phyloP scores from a whole-genome alignment of 2,329 filamentous ascomycete genomes.

The Nemania sp. region DNA sequence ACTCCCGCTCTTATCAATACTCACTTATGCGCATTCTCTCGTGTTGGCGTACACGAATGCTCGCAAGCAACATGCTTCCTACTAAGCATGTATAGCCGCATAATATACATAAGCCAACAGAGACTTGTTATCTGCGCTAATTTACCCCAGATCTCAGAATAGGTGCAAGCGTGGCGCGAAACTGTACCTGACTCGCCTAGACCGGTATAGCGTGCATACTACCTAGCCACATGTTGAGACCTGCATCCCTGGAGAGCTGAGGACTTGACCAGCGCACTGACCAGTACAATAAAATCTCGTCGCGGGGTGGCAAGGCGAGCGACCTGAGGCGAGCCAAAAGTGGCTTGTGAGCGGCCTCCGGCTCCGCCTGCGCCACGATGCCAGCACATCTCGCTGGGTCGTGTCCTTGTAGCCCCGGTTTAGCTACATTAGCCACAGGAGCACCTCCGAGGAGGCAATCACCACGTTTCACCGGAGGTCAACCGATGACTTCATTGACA shows the following conservation, averaged over 20 bases:
- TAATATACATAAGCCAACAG: too few relatives aligned
- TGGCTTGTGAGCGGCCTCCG: conserved; percentile 27
- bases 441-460: conserved; percentile 10
- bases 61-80: too few relatives aligned
- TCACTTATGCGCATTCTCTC: too few relatives aligned
- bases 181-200: too few relatives aligned
- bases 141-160: too few relatives aligned
- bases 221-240: not conserved
- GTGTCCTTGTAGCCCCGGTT: conserved; percentile 6
- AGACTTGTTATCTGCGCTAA: too few relatives aligned
- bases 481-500: conserved; percentile 23
- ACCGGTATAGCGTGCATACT: too few relatives aligned
- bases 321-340: conserved; percentile 16
- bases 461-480: conserved; percentile 10
- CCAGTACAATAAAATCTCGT: conserved; percentile 4
- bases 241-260: conserved; percentile 26
- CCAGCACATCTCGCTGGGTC: conserved; percentile 3
- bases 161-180: too few relatives aligned
- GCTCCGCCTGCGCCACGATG: conserved; percentile 16
- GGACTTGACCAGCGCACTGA: too few relatives aligned
- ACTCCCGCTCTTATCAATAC: too few relatives aligned
- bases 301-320: conserved; percentile 18
- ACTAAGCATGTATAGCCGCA: too few relatives aligned
- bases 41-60: too few relatives aligned
- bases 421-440: conserved; percentile 26